phyloP scores from a whole-genome alignment of 2,329 filamentous ascomycete genomes.

The Penicillium sp. region DNA sequence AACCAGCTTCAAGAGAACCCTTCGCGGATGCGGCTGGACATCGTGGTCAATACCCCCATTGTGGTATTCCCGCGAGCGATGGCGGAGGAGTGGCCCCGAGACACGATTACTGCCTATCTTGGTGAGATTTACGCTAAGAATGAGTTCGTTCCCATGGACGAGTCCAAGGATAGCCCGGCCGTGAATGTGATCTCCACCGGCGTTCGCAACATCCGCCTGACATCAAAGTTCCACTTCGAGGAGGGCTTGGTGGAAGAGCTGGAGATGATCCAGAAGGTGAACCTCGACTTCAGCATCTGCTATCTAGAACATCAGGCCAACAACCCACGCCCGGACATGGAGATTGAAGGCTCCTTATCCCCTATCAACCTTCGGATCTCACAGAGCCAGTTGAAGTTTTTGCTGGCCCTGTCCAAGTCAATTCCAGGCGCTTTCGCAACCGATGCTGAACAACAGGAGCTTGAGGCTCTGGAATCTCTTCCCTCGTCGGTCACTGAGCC shows the following conservation, averaged over 20 bases:
- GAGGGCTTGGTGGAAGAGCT: conserved; percentile 72
- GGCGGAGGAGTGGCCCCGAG: conserved; percentile 64
- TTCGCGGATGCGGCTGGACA: conserved; percentile 87
- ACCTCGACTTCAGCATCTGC: conserved; percentile 86
- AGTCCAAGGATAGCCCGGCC: conserved; percentile 65
- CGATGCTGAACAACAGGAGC: conserved; percentile 65
- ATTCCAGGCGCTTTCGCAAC: conserved; percentile 82
- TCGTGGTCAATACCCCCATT: conserved; percentile 91
- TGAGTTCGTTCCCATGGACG: conserved; percentile 78
- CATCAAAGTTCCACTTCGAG: conserved; percentile 79
- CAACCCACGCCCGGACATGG: conserved; percentile 77
- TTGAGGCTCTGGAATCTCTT: conserved; percentile 70
- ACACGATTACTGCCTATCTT: conserved; percentile 85
- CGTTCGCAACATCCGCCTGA: conserved; percentile 85
- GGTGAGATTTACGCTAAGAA: conserved; percentile 98
- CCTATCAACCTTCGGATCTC: conserved; percentile 87
- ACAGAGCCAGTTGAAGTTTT: conserved; percentile 83
- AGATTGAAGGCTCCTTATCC: conserved; percentile 87
- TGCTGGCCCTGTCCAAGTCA: conserved; percentile 79
- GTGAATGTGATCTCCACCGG: conserved; percentile 88
- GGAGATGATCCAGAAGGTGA: conserved; percentile 95
- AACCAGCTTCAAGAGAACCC: conserved; percentile 88
- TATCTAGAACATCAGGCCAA: conserved; percentile 81
- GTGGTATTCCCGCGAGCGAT: conserved; percentile 85
- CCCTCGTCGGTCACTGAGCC: conserved; percentile 52